Evolutionary conservation across 2,329 filamentous ascomycete species (phyloP).

Genomic region (Monilinia fructicola): DNA sequence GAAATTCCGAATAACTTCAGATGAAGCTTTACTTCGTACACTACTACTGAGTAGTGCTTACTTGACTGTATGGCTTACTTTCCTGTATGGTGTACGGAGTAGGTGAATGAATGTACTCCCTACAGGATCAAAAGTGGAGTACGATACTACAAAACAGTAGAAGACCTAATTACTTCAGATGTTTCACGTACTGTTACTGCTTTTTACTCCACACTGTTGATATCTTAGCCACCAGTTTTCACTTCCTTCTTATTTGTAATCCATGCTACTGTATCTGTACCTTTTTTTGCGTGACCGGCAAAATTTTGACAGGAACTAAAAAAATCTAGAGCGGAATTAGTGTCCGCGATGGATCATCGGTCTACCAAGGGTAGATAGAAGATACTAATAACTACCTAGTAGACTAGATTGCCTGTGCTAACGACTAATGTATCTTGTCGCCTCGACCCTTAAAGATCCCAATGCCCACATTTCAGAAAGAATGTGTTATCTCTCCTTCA

Average conservation of each 20-base stretch:
- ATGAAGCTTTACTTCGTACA: background rate
- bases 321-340: constrained; percentile 5
- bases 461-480: background rate
- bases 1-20: background rate
- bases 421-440: background rate
- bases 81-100: background rate
- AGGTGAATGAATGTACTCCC: no score
- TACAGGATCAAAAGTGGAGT: constrained; percentile 17
- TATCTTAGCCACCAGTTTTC: background rate
- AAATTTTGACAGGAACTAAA: background rate
- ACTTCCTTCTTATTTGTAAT: background rate
- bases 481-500: background rate
- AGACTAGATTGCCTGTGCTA: background rate
- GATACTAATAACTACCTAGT: no score
- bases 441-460: constrained; percentile 1
- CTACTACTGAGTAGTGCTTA: no score
- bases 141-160: no score
- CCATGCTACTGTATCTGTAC: background rate
- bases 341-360: background rate
- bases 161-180: no score
- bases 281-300: no score
- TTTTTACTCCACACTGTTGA: background rate
- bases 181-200: no score
- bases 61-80: no score
- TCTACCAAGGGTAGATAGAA: background rate